These are phyloP conservation scores for Quercus glauca DNA, from an alignment of 306 rosid genomes.

Conservation along the genomic window DNA sequence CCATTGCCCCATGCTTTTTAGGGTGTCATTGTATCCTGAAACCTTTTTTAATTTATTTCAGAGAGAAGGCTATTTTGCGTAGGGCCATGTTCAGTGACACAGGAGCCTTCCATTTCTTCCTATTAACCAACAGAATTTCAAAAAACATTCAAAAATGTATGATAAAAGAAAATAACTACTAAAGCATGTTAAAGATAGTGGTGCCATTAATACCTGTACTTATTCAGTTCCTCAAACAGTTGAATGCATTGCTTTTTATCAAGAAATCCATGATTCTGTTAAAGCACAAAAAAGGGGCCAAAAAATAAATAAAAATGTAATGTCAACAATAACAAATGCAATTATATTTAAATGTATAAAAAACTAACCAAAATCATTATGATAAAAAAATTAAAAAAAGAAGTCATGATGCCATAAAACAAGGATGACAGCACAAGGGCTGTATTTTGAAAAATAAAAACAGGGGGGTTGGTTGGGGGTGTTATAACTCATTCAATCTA, in stretches of 20 bases:
- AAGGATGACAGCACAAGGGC: background rate
- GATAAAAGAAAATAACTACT: constrained; percentile 10
- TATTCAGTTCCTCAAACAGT: constrained; percentile 80
- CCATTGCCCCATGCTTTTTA: background rate
- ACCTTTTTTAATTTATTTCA: background rate
- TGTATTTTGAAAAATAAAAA: background rate
- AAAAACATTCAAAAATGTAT: background rate
- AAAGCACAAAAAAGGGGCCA: constrained; percentile 27
- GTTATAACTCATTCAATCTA: background rate
- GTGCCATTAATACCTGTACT: constrained; percentile 63
- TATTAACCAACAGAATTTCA: background rate
- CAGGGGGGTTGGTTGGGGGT: background rate
- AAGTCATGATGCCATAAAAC: background rate
- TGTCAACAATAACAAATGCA: constrained; percentile 10
- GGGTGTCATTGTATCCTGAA: background rate
- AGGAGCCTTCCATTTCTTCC: background rate
- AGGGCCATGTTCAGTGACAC: background rate
- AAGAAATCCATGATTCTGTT: constrained; percentile 57
- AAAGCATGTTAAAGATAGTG: constrained; percentile 20
- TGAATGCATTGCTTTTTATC: constrained; percentile 70
- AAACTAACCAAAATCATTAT: background rate
- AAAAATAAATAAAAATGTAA: constrained; percentile 17
- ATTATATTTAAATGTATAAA: constrained; percentile 13
- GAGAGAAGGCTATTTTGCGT: background rate
- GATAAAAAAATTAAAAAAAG: background rate